Evolutionary conservation across 2,329 filamentous ascomycete genomes (phyloP).

Genomic region (Macroventuria anomochaeta): DNA sequence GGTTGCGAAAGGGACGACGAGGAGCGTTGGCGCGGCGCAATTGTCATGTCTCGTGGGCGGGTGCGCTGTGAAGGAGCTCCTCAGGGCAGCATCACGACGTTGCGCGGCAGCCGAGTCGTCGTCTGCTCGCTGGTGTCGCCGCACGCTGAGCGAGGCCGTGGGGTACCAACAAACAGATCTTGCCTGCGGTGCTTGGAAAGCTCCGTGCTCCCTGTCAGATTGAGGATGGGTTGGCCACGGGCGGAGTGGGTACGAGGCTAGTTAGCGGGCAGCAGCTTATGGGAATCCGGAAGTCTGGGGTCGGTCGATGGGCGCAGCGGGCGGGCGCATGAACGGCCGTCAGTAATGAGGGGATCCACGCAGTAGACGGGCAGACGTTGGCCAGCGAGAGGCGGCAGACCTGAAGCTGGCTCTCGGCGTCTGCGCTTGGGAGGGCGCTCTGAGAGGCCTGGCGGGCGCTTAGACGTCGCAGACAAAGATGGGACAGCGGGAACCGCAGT

Average conservation of each 20-base stretch:
- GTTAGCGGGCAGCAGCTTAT: background rate
- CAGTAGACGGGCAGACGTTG: background rate
- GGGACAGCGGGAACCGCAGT: background rate
- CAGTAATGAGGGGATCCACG: background rate
- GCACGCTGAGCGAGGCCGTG: conserved; percentile 3
- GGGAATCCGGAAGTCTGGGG: background rate
- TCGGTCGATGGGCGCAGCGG: conserved; percentile 1
- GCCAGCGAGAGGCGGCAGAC: background rate
- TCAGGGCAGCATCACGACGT: conserved; percentile 38
- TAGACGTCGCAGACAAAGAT: conserved; percentile 13
- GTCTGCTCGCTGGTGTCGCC: conserved; percentile 3
- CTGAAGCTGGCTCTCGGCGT: background rate
- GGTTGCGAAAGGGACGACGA: conserved; percentile 39
- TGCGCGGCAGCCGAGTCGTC: conserved; percentile 25
- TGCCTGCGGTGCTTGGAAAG: background rate
- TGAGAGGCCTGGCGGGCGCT: conserved; percentile 9
- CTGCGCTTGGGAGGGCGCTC: background rate
- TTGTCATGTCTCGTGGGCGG: conserved; percentile 34
- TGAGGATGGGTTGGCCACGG: background rate
- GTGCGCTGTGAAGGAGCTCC: conserved; percentile 24
- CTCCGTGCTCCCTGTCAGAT: conserved; percentile 13
- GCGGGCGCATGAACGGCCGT: conserved; percentile 6
- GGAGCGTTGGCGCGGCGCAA: conserved; percentile 41
- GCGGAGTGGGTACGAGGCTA: conserved; percentile 5
- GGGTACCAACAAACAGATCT: conserved; percentile 1